These are phyloP conservation scores for Senecio squalidus DNA, from an alignment of 140 eudicot species.

Conservation along the genomic window DNA sequence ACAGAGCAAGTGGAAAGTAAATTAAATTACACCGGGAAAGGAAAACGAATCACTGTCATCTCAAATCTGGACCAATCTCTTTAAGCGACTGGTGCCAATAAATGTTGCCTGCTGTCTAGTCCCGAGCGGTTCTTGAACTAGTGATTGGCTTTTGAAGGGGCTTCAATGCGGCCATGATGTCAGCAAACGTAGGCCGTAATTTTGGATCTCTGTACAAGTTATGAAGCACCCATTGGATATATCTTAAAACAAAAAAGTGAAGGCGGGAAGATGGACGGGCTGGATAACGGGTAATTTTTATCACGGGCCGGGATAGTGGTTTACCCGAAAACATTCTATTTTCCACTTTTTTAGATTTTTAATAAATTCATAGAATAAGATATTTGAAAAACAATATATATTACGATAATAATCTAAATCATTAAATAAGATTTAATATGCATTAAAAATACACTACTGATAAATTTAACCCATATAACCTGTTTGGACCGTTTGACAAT, in stretches of 20 bases:
- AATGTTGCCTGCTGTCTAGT: slow-evolving; percentile 17
- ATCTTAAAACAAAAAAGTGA: neutral
- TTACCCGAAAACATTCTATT: no score
- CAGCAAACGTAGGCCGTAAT: slow-evolving; percentile 76
- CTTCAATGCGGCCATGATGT: slow-evolving; percentile 78
- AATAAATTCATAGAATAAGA: no score
- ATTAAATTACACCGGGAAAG: neutral
- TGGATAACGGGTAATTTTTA: neutral
- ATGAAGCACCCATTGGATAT: neutral
- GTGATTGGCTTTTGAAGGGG: slow-evolving; percentile 75
- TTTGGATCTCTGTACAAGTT: slow-evolving; percentile 55
- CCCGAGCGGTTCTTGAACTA: slow-evolving; percentile 39
- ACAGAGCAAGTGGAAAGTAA: neutral
- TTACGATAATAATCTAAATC: no score
- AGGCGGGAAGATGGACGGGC: neutral
- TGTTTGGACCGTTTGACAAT: no score
- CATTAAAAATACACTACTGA: no score
- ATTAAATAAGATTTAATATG: no score
- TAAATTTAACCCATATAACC: no score
- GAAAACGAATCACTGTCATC: slow-evolving; percentile 1
- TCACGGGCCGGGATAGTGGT: no score
- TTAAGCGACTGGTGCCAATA: neutral
- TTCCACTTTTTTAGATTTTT: no score
- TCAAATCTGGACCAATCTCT: neutral
- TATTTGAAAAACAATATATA: no score